A percentile compares a stretch with the other conserved stretches of the same genome.
These are phyloP conservation scores for Fusarium subglutinans DNA, from an alignment of 2,329 filamentous ascomycete genomes.

Conservation along the genomic window DNA sequence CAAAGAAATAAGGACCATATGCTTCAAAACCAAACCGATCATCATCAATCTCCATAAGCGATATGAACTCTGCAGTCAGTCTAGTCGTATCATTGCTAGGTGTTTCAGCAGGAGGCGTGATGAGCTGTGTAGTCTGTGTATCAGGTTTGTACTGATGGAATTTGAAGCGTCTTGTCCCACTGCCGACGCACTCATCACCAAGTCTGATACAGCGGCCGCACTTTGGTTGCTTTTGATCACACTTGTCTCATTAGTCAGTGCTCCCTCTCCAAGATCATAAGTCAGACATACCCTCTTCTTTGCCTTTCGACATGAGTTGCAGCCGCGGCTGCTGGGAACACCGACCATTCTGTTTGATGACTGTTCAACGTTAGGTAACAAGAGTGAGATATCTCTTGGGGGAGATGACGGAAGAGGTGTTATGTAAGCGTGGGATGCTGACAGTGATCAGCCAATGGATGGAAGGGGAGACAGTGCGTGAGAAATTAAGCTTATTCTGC, in stretches of 20 bases:
- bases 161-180: slow-evolving; percentile 3
- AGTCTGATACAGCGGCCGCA: slow-evolving; percentile 13
- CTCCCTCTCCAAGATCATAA: accelerated
- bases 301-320: slow-evolving; percentile 9
- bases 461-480: neutral
- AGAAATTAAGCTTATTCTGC: neutral
- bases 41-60: slow-evolving; percentile 13
- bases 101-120: neutral
- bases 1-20: slow-evolving; percentile 7
- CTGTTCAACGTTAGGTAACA: neutral
- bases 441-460: neutral
- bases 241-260: neutral
- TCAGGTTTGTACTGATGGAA: slow-evolving; percentile 13
- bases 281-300: slow-evolving; percentile 8
- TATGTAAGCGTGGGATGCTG: neutral
- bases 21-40: slow-evolving; percentile 5
- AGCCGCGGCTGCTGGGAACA: slow-evolving; percentile 16
- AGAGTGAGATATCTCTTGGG: neutral
- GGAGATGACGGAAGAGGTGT: neutral
- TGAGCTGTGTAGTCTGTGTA: neutral
- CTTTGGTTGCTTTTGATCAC: slow-evolving; percentile 14
- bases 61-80: neutral
- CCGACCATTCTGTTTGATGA: slow-evolving; percentile 4
- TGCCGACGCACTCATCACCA: neutral
- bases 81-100: neutral